Evolutionary conservation across 371 early-diverging fungal genomes (phyloP), one percentile per base, ranked within the genome.

Genomic region (Zopfochytrium polystomum): DNA sequence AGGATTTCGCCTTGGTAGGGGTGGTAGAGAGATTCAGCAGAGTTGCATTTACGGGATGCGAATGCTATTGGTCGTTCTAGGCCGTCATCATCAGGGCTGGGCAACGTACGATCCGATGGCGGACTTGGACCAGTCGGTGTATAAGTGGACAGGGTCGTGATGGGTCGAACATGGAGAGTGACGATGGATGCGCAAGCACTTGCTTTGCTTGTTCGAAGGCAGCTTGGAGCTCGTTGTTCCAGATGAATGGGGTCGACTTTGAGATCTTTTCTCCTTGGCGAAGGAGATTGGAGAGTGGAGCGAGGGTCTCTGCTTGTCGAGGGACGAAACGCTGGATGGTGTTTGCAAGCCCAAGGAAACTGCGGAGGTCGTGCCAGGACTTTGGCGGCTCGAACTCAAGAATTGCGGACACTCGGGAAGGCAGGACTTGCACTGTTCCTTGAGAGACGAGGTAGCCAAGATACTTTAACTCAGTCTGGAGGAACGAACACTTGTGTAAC

Each of bases 281-380:
- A n/a, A 78, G 65, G 1, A 82, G 58, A 27, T 67, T 55, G 0
- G 73, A 78, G 0, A 81, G 48, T 0, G 83, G 82, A 0, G 64
- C 27, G 2, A 73, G 77, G 6, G 78, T 63, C 2, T 61, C 30
- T 9, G 77, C 61, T 55, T 67, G 82, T 20, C 71, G 32, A 1
- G 45, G 29, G 5, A 86, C 79, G 49, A 81, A 85, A 2, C 75
- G 61, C 0, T 72, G 67, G 66, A 81, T 81, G 62, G 70, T 85
- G 20, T 79, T 79, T 2, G 72, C 59, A 20, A 80, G 63, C 0
- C 86, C 85, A 0, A 83, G 61, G 63, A 86, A 82, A 1, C 52
- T 56, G 45, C 71, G 70, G 0, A 86, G 35, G 7, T 82, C 67
- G 2, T 64, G 65, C 0, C 70, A 63, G 20, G 27, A 51, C 0